Percentiles rank a stretch among this genome's conserved stretches.
These are phyloP conservation scores for Pleurotus tuoliensis DNA, from an alignment of 768 basidiomycete genomes.

Conservation along the genomic window DNA sequence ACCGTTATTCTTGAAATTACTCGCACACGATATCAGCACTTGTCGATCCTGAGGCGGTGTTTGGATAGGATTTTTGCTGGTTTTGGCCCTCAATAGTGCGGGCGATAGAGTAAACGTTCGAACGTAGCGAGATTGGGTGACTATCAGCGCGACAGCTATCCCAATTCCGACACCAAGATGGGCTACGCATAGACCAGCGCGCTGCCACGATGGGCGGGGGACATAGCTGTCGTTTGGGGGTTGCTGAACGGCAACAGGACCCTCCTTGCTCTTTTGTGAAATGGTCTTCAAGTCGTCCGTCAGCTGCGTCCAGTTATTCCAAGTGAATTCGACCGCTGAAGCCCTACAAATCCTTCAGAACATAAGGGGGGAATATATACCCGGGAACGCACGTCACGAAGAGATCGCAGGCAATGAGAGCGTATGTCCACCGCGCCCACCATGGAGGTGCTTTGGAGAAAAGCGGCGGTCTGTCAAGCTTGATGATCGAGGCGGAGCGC, in stretches of 20 bases:
- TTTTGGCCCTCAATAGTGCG: conserved; percentile 1
- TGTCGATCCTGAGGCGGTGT: conserved; percentile 16
- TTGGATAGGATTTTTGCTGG: neutral
- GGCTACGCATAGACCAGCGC: conserved; percentile 23
- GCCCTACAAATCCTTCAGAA: conserved; percentile 15
- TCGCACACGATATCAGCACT: conserved; percentile 28
- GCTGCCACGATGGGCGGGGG: conserved; percentile 30
- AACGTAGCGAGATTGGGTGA: conserved; percentile 28
- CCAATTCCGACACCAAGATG: conserved; percentile 28
- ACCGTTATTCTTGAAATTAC: conserved; percentile 24
- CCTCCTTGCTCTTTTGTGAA: conserved; percentile 13
- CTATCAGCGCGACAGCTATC: conserved; percentile 23
- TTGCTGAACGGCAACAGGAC: conserved; percentile 1
- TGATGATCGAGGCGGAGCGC: neutral
- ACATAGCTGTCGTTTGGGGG: conserved; percentile 4
- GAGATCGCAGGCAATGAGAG: conserved; percentile 25
- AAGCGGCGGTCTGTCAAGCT: conserved; percentile 19
- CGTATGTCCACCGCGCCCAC: conserved; percentile 27
- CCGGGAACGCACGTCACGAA: conserved; percentile 24
- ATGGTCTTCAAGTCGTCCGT: conserved; percentile 19
- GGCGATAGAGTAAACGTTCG: conserved; percentile 25
- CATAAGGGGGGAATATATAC: neutral
- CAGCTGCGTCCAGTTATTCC: conserved; percentile 27
- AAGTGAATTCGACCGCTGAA: conserved; percentile 29
- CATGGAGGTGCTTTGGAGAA: conserved; percentile 25